Conservation (phyloP, 306 rosid species). For the Leucaena leucocephala region DNA sequence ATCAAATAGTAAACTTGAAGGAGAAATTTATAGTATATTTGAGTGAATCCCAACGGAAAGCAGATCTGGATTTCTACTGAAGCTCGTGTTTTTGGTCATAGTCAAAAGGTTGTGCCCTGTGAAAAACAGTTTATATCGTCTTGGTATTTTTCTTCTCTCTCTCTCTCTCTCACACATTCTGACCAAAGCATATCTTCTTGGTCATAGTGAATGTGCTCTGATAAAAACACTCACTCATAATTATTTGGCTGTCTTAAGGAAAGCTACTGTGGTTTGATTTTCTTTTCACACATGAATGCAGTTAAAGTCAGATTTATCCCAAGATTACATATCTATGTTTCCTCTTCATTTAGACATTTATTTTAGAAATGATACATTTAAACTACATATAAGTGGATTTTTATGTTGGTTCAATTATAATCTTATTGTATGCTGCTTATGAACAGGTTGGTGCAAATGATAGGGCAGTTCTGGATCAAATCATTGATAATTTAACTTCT, state of each 20-base stretch:
- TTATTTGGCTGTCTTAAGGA: background rate
- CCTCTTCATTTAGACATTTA: slow-evolving; percentile 1
- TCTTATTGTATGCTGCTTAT: slow-evolving; percentile 33
- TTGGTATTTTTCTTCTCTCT: background rate
- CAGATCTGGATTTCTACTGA: slow-evolving; percentile 5
- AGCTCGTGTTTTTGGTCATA: slow-evolving; percentile 12
- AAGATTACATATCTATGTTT: background rate
- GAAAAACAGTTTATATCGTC: background rate
- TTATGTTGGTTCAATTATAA: slow-evolving; percentile 4
- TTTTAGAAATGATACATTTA: slow-evolving; percentile 1
- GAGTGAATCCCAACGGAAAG: background rate
- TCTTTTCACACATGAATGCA: background rate
- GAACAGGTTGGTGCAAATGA: slow-evolving; percentile 90
- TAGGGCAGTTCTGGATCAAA: slow-evolving; percentile 62
- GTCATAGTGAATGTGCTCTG: background rate
- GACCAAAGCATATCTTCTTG: background rate
- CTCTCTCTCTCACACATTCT: background rate
- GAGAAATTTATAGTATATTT: background rate
- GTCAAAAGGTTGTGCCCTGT: background rate
- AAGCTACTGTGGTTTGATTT: background rate
- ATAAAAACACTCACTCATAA: too few species aligned
- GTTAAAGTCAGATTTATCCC: background rate
- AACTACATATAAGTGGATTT: slow-evolving; percentile 16
- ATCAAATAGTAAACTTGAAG: background rate
- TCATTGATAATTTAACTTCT: slow-evolving; percentile 76